Evolutionary conservation across 2,329 filamentous ascomycete species (phyloP).

Genomic region (Leptosphaerulina australis): DNA sequence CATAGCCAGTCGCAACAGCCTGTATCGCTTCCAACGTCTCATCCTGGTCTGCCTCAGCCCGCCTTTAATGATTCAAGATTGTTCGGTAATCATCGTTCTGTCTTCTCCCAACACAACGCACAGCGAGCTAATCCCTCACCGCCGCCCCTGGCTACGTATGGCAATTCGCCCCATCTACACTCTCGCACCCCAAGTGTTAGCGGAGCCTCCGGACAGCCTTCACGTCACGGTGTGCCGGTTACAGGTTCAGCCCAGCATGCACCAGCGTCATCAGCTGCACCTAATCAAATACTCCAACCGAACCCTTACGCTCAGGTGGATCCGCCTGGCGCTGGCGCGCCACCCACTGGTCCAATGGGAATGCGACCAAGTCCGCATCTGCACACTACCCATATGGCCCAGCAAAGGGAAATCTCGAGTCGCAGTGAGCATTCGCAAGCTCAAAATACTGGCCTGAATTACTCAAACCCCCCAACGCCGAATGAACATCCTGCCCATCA

Average conservation of each 20-base stretch:
- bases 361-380: constrained; percentile 48
- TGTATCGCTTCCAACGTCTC: constrained; percentile 35
- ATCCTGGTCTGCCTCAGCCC: constrained; percentile 35
- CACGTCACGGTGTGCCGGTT: constrained; percentile 34
- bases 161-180: constrained; percentile 43
- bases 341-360: constrained; percentile 40
- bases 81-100: constrained; percentile 38
- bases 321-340: constrained; percentile 36
- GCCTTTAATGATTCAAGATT: constrained; percentile 29
- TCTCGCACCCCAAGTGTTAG: constrained; percentile 46
- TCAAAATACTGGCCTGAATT: constrained; percentile 39
- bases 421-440: constrained; percentile 44
- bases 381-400: constrained; percentile 38
- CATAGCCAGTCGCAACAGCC: constrained; percentile 38
- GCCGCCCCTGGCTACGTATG: constrained; percentile 38
- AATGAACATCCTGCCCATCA: constrained; percentile 36
- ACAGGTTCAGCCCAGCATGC: constrained; percentile 29
- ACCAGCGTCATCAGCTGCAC: constrained; percentile 25
- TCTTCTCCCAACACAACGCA: constrained; percentile 43
- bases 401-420: constrained; percentile 36
- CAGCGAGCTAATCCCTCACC: constrained; percentile 44
- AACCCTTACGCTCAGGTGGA: constrained; percentile 49
- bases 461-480: constrained; percentile 44
- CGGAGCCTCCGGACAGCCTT: constrained; percentile 31
- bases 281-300: constrained; percentile 43